Base-by-base conservation (phyloP, 352 stramenopile species). In the Phytophthora sp. region DNA sequence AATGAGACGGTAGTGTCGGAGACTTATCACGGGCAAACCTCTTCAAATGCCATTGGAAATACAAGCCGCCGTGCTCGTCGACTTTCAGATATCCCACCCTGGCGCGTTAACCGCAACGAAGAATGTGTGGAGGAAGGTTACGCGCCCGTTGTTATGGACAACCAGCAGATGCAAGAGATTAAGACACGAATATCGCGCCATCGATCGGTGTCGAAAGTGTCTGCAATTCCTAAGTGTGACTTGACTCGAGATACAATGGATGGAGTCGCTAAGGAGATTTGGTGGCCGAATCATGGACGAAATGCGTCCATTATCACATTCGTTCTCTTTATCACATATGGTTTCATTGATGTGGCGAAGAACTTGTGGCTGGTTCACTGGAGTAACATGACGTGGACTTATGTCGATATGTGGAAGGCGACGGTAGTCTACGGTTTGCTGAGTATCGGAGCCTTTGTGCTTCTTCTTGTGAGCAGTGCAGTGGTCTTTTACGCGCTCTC, bases 281-380 rank as follows among this genome's bases (percentile, higher is more conserved):
- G 71, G 38, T 80, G 72, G 72, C 46, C 47, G 11, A 50, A 41
- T 12, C 21, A 47, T 26, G 51, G 47, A 13, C 57, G 60, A 20
- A 62, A 63, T 20, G 56, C 42, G 12, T 66, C 61, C 3, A 16
- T 73, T 6, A 9, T 66, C 23, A 59, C 30, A 4, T 27, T 42
- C 8, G 11, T 47, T 36, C 47, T 77, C 4, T 75, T 79, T 18
- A 8, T 77, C 18, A 18, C 49, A 4, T 81, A 79, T 26, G 61
- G 71, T 26, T 31, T 54, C 0, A 42, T 82, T 30, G 57, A 68
- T 16, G 56, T 82, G 36, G 56, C 59, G 3, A 76, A 74, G 29
- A 79, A 73, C 21, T 68, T 79, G 41, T 79, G 71, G 71, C 15
- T 80, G 29, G 57, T 77, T 21, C 58, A 77, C 44, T 82, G 74